A percentile compares a stretch with the other conserved stretches of the same genome.
phyloP scores from a whole-genome alignment of 805 yeast genomes.

The Naumovozyma castellii region DNA sequence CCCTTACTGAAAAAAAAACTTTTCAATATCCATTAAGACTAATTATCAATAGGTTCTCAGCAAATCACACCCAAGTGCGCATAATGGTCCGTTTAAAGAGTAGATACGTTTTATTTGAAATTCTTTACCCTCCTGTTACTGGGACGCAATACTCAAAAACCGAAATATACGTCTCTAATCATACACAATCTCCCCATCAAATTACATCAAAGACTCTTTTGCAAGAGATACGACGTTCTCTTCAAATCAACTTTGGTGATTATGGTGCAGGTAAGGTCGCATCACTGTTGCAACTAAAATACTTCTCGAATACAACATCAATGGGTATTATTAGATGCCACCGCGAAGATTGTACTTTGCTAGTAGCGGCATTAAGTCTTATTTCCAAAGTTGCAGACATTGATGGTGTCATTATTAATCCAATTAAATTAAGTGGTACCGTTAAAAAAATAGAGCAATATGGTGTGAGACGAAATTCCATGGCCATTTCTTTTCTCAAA shows the following conservation, averaged over 20 bases:
- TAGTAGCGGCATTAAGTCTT: conserved; percentile 58
- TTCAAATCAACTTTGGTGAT: conserved; percentile 69
- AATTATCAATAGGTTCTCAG: too few species aligned
- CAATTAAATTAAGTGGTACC: conserved; percentile 73
- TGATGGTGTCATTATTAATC: conserved; percentile 44
- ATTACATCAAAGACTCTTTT: conserved; percentile 43
- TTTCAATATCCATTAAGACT: too few species aligned
- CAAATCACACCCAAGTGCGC: too few species aligned
- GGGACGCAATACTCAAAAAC: conserved; percentile 2
- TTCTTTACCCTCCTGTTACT: conserved; percentile 49
- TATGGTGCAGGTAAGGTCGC: conserved; percentile 60
- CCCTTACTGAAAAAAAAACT: too few species aligned
- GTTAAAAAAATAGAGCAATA: conserved; percentile 72
- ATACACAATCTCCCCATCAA: conserved; percentile 40
- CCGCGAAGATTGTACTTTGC: conserved; percentile 49
- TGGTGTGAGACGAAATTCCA: conserved; percentile 40
- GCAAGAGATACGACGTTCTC: conserved; percentile 43
- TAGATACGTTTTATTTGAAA: conserved; percentile 73
- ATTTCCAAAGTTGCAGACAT: conserved; percentile 42
- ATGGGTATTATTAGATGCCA: conserved; percentile 78
- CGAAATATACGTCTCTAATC: conserved; percentile 35
- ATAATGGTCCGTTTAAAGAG: conserved; percentile 82
- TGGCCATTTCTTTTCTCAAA: not conserved
- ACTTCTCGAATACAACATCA: conserved; percentile 71
- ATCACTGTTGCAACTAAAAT: conserved; percentile 55